These are phyloP conservation scores for Alopecurus myosuroides DNA, from an alignment of 176 grass and related monocot genomes.

Conservation along the genomic window DNA sequence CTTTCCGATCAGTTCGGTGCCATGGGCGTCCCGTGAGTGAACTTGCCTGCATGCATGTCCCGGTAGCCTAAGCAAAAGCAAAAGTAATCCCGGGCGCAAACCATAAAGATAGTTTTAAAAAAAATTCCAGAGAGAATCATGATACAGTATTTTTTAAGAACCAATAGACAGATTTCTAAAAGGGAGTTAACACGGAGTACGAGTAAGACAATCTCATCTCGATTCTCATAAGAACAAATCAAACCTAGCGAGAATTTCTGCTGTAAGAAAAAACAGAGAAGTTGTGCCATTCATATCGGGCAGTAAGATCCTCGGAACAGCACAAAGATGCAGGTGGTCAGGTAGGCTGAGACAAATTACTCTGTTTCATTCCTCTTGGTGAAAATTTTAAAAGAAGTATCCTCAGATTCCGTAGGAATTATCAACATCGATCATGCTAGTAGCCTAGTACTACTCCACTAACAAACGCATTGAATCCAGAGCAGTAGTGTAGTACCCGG, in stretches of 20 bases:
- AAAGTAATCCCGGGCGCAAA: neutral
- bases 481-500: neutral
- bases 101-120: no score
- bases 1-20: slow-evolving; percentile 11
- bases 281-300: neutral
- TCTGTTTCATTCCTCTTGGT: neutral
- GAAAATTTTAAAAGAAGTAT: neutral
- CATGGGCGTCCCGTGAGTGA: slow-evolving; percentile 26
- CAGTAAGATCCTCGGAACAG: neutral
- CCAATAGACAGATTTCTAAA: neutral
- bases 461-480: neutral
- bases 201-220: neutral
- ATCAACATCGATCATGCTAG: no score
- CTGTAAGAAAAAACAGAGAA: neutral
- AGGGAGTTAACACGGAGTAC: no score
- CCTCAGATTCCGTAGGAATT: neutral
- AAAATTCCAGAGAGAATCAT: no score
- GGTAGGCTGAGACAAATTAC: neutral
- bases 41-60: slow-evolving; percentile 10
- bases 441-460: no score
- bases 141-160: neutral
- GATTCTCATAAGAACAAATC: neutral
- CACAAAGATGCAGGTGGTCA: neutral
- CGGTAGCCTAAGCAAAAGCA: neutral
- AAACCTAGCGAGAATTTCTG: neutral